Base-by-base conservation (phyloP, 2,329 filamentous ascomycete genomes). In the Colletotrichum phormii region DNA sequence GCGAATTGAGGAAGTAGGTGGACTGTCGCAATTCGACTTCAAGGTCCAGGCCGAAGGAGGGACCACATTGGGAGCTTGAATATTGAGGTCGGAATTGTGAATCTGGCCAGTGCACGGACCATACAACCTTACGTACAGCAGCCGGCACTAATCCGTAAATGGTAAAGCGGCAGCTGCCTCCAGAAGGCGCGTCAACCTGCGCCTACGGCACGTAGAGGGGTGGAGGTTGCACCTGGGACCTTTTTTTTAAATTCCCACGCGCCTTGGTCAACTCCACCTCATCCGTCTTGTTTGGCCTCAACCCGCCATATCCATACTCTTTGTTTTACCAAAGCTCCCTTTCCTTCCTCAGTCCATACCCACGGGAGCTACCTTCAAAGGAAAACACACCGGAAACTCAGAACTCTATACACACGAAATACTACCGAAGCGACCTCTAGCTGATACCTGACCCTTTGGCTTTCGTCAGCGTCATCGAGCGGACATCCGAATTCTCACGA, bases 21-120 rank as follows among this genome's bases (percentile, higher is more conserved):
- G 69, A 51, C 58, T 72, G 68, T 74, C 74, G 74, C 74, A 74
- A 72, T 61, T 67, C 64, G 59, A 60, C 61, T 60, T 73, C 49
- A 53, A 71, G 33, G 33, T 72, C 61, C 49, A 57, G 49, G 46
- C 71, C 60, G 49, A 51, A 71, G 66, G 71, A 70, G 61, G 68
- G 66, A 60, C 70, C 55, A 65, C 66, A 55, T 60, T 57, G 68
- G 58, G 62, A 73, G 71, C 71, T 73, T 60, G 72, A 75, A 71
- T 74, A 70, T 69, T 72, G 72, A 69, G 70, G 73, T 74, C 64
- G 60, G 71, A 73, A 74, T 75, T 75, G 74, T 74, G 74, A 74
- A 74, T 75, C 74, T 75, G 74, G 74, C 73, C 74, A 75, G 72
- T 75, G 74, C 74, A 75, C 74, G 69, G 74, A 54, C 74, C 74